Evolutionary conservation across 2,329 filamentous ascomycete species (phyloP).

Genomic region (Dendrostoma leiphaemia): DNA sequence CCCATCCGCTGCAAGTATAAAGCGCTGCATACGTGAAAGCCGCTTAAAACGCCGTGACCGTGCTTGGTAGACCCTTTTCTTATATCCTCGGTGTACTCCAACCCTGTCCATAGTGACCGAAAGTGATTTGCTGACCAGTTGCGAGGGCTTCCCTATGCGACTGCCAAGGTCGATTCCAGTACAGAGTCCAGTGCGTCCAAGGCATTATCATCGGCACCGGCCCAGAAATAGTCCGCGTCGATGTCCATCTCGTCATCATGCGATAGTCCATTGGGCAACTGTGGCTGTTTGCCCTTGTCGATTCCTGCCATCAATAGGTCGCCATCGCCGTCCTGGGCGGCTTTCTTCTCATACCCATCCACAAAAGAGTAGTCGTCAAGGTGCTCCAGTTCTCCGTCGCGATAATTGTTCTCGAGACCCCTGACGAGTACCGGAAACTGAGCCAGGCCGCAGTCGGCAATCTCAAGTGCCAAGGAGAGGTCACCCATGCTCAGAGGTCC

Average conservation of each 20-base stretch:
- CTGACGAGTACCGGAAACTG: constrained; percentile 75
- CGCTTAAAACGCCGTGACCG: constrained; percentile 19
- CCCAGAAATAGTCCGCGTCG: constrained; percentile 60
- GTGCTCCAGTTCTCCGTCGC: constrained; percentile 73
- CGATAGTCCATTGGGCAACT: constrained; percentile 45
- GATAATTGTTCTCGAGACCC: constrained; percentile 66
- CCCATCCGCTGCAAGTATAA: neutral
- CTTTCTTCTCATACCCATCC: constrained; percentile 33
- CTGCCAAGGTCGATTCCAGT: constrained; percentile 55
- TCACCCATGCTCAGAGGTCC: constrained; percentile 75
- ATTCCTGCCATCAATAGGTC: constrained; percentile 31
- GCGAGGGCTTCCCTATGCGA: constrained; percentile 29
- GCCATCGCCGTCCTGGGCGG: constrained; percentile 26
- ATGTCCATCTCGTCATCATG: constrained; percentile 58
- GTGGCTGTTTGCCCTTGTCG: constrained; percentile 34
- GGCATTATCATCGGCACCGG: constrained; percentile 54
- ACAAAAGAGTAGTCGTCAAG: constrained; percentile 60
- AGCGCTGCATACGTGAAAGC: constrained; percentile 4
- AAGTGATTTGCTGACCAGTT: neutral
- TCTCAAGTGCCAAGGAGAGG: constrained; percentile 69
- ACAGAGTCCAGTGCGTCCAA: constrained; percentile 52
- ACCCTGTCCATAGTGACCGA: no score
- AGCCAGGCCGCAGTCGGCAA: constrained; percentile 73
- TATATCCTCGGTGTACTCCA: neutral
- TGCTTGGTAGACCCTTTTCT: neutral